These are phyloP conservation scores for Sequoia sempervirens DNA, from an alignment of 75 land plant species.

Conservation along the genomic window DNA sequence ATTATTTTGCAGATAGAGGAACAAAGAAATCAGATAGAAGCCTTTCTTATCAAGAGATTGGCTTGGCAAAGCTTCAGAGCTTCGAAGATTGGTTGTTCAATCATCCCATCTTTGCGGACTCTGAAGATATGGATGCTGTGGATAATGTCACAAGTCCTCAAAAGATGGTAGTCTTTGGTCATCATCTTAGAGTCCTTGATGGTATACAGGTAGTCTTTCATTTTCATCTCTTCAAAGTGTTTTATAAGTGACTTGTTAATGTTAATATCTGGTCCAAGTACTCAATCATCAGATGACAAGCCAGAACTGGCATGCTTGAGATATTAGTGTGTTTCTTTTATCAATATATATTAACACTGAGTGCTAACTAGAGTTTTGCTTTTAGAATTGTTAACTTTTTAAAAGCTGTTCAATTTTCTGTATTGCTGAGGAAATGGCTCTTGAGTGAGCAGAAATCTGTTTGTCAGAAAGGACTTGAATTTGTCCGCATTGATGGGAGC, in stretches of 20 bases:
- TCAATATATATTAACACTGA: neutral
- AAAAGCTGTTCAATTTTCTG: neutral
- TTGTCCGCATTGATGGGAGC: slow-evolving; percentile 86
- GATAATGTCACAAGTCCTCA: slow-evolving; percentile 19
- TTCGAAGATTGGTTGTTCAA: slow-evolving; percentile 81
- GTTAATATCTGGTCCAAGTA: no score
- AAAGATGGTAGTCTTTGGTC: slow-evolving; percentile 92
- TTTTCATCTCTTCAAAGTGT: neutral
- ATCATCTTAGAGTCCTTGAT: slow-evolving; percentile 84
- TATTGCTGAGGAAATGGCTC: neutral
- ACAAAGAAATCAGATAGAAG: slow-evolving; percentile 14
- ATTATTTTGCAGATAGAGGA: slow-evolving; percentile 1
- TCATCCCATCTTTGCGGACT: slow-evolving; percentile 41
- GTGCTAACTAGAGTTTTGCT: neutral
- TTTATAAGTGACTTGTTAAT: neutral
- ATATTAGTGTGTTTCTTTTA: neutral
- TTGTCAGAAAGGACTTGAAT: slow-evolving; percentile 59
- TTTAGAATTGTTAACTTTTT: neutral
- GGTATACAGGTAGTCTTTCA: slow-evolving; percentile 63
- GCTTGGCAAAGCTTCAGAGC: slow-evolving; percentile 82
- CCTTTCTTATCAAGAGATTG: slow-evolving; percentile 72
- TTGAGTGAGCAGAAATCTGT: slow-evolving; percentile 43
- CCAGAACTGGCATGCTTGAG: neutral
- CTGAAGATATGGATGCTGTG: slow-evolving; percentile 22
- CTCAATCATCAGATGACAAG: neutral